Percentiles rank a stretch among this genome's conserved stretches.
Evolutionary conservation across 208 protist genomes (phyloP).

Genomic region (Naegleria gruberi): DNA sequence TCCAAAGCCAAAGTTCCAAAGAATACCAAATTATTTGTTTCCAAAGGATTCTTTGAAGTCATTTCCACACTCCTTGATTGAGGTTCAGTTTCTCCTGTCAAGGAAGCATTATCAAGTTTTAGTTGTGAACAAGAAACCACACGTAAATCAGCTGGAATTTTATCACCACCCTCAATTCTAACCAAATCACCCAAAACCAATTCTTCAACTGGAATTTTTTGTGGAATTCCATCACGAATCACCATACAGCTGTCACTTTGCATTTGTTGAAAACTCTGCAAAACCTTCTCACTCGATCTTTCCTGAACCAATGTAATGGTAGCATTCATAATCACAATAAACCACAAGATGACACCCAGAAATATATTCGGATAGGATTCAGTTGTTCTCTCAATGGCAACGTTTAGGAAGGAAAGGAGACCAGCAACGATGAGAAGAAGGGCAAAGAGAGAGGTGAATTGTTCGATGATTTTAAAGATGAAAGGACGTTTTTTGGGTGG

Average conservation of each 20-base stretch:
- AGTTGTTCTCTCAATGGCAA: conserved; percentile 21
- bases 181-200: conserved; percentile 65
- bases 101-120: conserved; percentile 57
- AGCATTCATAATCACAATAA: conserved; percentile 59
- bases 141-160: conserved; percentile 63
- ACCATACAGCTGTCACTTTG: neutral
- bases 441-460: conserved; percentile 50
- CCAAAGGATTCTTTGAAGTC: conserved; percentile 41
- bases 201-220: conserved; percentile 17
- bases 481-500: conserved; percentile 45
- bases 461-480: conserved; percentile 50
- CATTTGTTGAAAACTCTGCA: conserved; percentile 45
- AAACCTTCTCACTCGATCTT: conserved; percentile 39
- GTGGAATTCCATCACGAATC: conserved; percentile 18
- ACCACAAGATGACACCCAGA: conserved; percentile 46
- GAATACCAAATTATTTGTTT: conserved; percentile 58
- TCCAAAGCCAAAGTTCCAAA: conserved; percentile 49
- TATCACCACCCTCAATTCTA: conserved; percentile 52
- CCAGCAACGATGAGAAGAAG: conserved; percentile 42
- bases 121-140: conserved; percentile 45
- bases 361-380: neutral
- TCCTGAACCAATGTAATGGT: conserved; percentile 60
- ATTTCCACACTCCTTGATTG: conserved; percentile 33
- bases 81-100: conserved; percentile 64
- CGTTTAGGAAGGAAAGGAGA: conserved; percentile 50